Conservation (phyloP, 2,329 filamentous ascomycete genomes). For the Neofusicoccum sp. region DNA sequence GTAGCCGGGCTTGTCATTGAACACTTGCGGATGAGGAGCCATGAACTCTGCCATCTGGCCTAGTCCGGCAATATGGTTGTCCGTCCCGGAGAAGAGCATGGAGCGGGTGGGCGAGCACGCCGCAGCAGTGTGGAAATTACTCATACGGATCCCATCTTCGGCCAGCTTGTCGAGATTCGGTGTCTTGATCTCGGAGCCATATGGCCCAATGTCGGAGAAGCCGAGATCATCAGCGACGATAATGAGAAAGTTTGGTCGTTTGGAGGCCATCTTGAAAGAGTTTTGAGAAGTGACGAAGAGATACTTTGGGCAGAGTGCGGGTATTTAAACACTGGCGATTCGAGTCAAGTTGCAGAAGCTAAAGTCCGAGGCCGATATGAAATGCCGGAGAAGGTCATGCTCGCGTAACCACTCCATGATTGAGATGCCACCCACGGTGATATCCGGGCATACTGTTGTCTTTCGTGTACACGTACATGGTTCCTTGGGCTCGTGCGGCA, state of each 20-base stretch:
- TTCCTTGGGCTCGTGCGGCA: too few species aligned
- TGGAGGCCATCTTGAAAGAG: not conserved
- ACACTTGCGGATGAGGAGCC: not conserved
- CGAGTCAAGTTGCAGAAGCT: too few species aligned
- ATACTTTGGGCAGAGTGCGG: too few species aligned
- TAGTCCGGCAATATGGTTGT: conserved; percentile 23
- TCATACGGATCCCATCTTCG: conserved; percentile 15
- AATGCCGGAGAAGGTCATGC: too few species aligned
- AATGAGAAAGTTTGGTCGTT: conserved; percentile 30
- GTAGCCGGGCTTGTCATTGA: conserved; percentile 14
- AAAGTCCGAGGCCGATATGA: too few species aligned
- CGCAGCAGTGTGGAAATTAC: conserved; percentile 21
- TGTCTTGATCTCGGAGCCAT: conserved; percentile 23
- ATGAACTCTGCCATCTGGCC: conserved; percentile 19
- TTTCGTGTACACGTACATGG: too few species aligned
- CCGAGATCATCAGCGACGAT: conserved; percentile 31
- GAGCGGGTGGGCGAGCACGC: conserved; percentile 25
- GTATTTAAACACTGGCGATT: too few species aligned
- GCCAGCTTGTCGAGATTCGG: conserved; percentile 23
- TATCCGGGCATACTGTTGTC: too few species aligned
- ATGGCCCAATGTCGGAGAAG: conserved; percentile 22
- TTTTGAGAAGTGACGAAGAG: too few species aligned
- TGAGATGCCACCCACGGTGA: too few species aligned
- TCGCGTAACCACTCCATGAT: too few species aligned
- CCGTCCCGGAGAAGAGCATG: conserved; percentile 20